phyloP scores from a whole-genome alignment of 768 basidiomycete genomes.

The Mycena olivaceomarginata region DNA sequence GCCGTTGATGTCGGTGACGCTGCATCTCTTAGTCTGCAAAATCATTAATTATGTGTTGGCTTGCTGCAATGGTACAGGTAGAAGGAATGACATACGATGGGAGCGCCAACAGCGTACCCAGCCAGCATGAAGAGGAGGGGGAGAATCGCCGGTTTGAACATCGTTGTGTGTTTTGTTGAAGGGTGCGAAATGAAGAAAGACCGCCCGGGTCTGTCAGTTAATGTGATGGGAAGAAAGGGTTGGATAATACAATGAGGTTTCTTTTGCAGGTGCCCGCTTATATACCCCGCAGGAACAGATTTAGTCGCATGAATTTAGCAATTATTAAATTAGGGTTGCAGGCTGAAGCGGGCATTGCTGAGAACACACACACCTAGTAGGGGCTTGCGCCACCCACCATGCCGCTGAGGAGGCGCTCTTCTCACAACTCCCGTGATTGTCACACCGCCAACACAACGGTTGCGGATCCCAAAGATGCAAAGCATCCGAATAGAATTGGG shows the following conservation, averaged over 20 bases:
- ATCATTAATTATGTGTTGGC: too few relatives aligned
- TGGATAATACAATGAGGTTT: background rate
- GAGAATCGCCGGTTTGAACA: background rate
- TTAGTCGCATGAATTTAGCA: background rate
- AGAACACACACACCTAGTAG: background rate
- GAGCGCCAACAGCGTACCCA: background rate
- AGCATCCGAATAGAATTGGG: slow-evolving; percentile 8
- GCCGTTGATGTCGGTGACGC: too few relatives aligned
- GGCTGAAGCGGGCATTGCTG: background rate
- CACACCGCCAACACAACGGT: background rate
- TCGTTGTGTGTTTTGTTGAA: background rate
- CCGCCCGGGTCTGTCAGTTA: background rate
- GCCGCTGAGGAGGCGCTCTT: too few relatives aligned
- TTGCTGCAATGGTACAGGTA: too few relatives aligned
- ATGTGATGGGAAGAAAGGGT: background rate
- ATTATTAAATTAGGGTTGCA: background rate
- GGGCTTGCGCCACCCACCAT: background rate
- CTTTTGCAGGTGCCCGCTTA: background rate
- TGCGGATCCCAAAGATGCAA: background rate
- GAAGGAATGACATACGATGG: background rate
- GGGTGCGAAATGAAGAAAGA: background rate
- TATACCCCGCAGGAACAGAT: background rate
- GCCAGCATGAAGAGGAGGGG: background rate
- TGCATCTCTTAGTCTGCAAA: too few relatives aligned
- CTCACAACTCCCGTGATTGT: background rate